These are phyloP conservation scores for Cavenderia fasciculata DNA, from an alignment of 78 protist genomes.

Conservation along the genomic window DNA sequence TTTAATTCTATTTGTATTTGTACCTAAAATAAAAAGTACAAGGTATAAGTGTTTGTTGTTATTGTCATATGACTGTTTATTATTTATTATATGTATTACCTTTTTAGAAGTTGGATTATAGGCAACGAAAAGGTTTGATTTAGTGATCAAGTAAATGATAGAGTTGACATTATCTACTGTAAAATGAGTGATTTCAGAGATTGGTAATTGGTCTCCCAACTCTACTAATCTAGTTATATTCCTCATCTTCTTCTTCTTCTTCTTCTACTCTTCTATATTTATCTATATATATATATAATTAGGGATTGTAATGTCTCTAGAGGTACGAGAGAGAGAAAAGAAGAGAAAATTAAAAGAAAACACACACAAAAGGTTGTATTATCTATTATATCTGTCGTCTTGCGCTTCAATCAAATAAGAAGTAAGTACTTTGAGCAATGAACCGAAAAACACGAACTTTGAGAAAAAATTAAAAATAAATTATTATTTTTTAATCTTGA, in stretches of 20 bases:
- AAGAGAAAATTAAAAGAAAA: too few species aligned
- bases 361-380: too few species aligned
- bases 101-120: slow-evolving; percentile 40
- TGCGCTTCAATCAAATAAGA: too few species aligned
- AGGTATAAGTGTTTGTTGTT: neutral
- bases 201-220: slow-evolving; percentile 12
- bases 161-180: slow-evolving; percentile 27
- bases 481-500: too few species aligned
- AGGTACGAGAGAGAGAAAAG: too few species aligned
- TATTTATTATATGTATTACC: neutral
- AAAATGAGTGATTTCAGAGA: slow-evolving; percentile 11
- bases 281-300: too few species aligned
- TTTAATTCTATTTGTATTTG: slow-evolving; percentile 42
- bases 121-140: slow-evolving; percentile 8
- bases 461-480: too few species aligned
- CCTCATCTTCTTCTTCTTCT: slow-evolving; percentile 27
- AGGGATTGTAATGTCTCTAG: too few species aligned
- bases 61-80: neutral
- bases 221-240: slow-evolving; percentile 55
- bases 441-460: too few species aligned
- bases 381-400: too few species aligned
- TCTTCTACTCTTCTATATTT: neutral
- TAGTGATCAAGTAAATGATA: slow-evolving; percentile 14
- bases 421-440: too few species aligned
- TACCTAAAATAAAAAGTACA: neutral